A percentile compares a stretch with the other conserved stretches of the same genome.
phyloP scores from a whole-genome alignment of 306 rosid species.

The Boehmeria nivea region DNA sequence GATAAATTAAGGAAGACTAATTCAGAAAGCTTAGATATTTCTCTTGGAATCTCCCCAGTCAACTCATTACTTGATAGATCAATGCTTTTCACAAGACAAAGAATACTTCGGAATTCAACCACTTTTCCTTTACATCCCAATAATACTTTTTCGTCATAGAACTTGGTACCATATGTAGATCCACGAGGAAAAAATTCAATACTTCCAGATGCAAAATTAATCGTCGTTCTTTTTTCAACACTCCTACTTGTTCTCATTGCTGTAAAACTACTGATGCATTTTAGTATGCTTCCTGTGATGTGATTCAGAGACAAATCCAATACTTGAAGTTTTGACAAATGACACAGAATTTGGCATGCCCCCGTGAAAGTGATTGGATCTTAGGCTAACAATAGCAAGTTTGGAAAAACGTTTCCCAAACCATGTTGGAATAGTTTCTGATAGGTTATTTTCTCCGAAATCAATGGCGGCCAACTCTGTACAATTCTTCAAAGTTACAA shows the following conservation, averaged over 20 bases:
- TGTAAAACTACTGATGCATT: not conserved
- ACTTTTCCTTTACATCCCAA: constrained; percentile 1
- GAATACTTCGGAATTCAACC: not conserved
- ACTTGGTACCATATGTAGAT: too few relatives aligned
- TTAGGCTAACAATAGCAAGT: not conserved
- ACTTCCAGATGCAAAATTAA: too few relatives aligned
- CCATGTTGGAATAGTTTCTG: not conserved
- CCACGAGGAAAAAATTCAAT: too few relatives aligned
- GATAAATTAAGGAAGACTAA: not conserved
- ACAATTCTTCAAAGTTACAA: constrained; percentile 1
- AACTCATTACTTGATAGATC: not conserved
- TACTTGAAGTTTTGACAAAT: not conserved
- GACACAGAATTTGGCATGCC: not conserved
- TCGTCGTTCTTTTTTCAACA: too few relatives aligned
- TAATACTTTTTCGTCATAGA: not conserved
- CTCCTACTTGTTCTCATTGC: not conserved
- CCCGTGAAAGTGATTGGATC: not conserved
- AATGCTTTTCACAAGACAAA: not conserved
- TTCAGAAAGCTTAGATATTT: not conserved
- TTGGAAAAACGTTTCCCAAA: not conserved
- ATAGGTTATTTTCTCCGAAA: constrained; percentile 9
- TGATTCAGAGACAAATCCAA: constrained; percentile 19
- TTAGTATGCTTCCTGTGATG: not conserved
- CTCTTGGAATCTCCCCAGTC: not conserved
- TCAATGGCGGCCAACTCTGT: not conserved